Evolutionary conservation across 805 yeast species (phyloP).

Genomic region (Lachancea meyersii): DNA sequence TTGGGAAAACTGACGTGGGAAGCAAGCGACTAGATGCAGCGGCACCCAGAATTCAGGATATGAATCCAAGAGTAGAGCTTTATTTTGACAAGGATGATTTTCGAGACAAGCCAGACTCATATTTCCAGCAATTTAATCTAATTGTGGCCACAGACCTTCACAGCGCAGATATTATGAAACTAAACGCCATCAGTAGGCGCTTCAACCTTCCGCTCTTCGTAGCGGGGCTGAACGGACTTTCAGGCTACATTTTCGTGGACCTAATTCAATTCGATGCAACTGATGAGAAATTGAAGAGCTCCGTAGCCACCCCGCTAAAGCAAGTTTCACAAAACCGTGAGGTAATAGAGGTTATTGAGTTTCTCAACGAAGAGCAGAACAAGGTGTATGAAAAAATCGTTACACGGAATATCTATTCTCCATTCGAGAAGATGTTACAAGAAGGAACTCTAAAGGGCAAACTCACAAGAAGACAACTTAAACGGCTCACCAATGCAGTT

Average conservation of each 20-base stretch:
- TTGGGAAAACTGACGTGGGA: slow-evolving; percentile 53
- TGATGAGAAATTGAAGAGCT: slow-evolving; percentile 46
- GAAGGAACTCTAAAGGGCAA: slow-evolving; percentile 36
- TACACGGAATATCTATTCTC: slow-evolving; percentile 34
- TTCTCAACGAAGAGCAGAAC: slow-evolving; percentile 33
- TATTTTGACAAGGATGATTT: slow-evolving; percentile 35
- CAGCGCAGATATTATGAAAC: slow-evolving; percentile 34
- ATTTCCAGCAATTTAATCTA: slow-evolving; percentile 54
- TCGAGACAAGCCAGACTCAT: slow-evolving; percentile 27
- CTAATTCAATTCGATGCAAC: slow-evolving; percentile 55
- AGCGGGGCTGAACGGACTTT: slow-evolving; percentile 69
- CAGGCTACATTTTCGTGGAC: slow-evolving; percentile 77
- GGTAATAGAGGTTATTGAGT: slow-evolving; percentile 35
- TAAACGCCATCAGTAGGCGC: slow-evolving; percentile 54
- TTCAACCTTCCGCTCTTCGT: slow-evolving; percentile 60
- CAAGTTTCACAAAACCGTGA: slow-evolving; percentile 38
- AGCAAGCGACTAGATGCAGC: slow-evolving; percentile 49
- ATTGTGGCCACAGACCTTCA: slow-evolving; percentile 68
- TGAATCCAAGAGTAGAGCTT: slow-evolving; percentile 74
- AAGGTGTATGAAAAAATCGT: slow-evolving; percentile 34
- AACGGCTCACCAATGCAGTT: slow-evolving; percentile 28
- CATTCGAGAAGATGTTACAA: slow-evolving; percentile 33
- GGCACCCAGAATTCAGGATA: slow-evolving; percentile 50
- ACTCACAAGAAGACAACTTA: slow-evolving; percentile 27
- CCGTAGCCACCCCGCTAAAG: slow-evolving; percentile 47